Evolutionary conservation across 257 asterid genomes (phyloP).

Genomic region (Solanum infundibuliforme): DNA sequence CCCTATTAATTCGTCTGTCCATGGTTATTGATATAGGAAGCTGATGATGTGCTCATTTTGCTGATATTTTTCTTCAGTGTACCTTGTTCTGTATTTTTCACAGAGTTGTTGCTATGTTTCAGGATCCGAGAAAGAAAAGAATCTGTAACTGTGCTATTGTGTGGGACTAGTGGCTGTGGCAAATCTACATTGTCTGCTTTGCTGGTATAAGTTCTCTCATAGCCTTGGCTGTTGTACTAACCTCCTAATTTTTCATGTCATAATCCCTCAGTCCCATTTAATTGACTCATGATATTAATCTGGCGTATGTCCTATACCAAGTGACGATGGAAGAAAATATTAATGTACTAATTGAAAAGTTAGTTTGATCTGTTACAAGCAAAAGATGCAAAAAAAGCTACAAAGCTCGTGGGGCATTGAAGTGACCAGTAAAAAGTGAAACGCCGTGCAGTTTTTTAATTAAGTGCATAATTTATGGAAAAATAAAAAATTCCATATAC

Average conservation of each 20-base stretch:
- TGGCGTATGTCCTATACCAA: neutral
- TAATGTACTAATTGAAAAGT: neutral
- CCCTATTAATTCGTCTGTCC: neutral
- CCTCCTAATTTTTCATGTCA: neutral
- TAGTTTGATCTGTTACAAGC: neutral
- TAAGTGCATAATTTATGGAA: neutral
- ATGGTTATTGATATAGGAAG: neutral
- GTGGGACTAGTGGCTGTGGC: slow-evolving; percentile 99
- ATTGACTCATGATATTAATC: neutral
- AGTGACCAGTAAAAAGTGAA: neutral
- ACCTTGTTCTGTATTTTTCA: neutral
- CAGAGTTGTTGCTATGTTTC: slow-evolving; percentile 13
- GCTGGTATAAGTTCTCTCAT: slow-evolving; percentile 43
- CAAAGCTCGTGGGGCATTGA: neutral
- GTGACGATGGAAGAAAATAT: neutral
- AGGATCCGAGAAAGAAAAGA: slow-evolving; percentile 93
- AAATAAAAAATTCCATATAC: neutral
- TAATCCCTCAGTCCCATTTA: neutral
- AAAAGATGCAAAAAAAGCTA: neutral
- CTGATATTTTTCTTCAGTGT: neutral
- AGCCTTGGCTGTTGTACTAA: neutral
- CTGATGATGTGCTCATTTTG: neutral
- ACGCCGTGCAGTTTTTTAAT: neutral
- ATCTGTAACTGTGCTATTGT: slow-evolving; percentile 75
- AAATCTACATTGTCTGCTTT: slow-evolving; percentile 98